Evolutionary conservation across 2,329 filamentous ascomycete species (phyloP), one percentile per base, ranked within the genome.

Genomic region (Alternaria gansuensis): DNA sequence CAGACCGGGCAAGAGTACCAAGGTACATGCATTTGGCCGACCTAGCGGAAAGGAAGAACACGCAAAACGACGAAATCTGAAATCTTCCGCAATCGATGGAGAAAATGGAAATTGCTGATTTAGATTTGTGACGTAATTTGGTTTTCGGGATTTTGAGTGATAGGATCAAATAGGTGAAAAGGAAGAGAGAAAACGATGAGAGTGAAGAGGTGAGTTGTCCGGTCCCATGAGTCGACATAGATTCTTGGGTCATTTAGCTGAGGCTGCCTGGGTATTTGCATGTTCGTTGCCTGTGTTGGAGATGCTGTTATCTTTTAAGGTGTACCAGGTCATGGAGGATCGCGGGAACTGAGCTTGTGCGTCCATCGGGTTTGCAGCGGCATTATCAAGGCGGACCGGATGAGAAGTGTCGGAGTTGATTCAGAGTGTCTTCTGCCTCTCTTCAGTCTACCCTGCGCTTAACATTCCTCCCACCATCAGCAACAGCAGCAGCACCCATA

Each of bases 401-500:
- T 33, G 17, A 23, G 13, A 24, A 34, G 17, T 40, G 17, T 40
- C 17, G 21, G 9, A 40, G 21, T n/a, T 17, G 21, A 33, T 13
- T 31, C 17, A 11, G 29, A 11, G 21, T 34, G 4, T 39, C 13
- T 40, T 26, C 9, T 24, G 31, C 26, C 36, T 14, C 17, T 49
- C 31, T 46, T 78, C 71, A 79, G 34, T 78, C 77, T 7, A 76
- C 64, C 53, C 77, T 74, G 62, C 74, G 75, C 57, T 67, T 71
- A 31, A 76, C 74, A 40, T 67, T 73, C 21, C 75, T 89, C 63
- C 89, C 85, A 57, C 88, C 86, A 51, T 87, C 73, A 5, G 86
- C 85, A 57, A 88, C 86, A 51, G 87, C 73, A 5, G 86, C 84
- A 3, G 88, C 76, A 24, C 83, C 85, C 53, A 91, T 84, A 1